phyloP scores from a whole-genome alignment of 441 rosid species.

The Brassica balearica region DNA sequence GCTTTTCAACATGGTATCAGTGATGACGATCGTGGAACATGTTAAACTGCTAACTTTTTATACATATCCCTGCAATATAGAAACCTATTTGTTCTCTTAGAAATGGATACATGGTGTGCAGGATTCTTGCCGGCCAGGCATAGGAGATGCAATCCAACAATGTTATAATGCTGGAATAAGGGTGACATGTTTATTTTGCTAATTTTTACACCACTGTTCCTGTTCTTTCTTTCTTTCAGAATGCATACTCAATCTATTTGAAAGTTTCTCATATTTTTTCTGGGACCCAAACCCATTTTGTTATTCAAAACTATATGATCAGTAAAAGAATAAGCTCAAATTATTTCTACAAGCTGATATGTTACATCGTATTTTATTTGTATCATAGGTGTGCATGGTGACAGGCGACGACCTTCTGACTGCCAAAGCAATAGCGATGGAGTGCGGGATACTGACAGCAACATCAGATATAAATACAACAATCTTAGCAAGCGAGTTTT shows the following conservation, averaged over 20 bases:
- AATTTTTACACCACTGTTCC: not conserved
- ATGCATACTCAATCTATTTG: not conserved
- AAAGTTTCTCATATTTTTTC: not conserved
- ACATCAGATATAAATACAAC: not conserved
- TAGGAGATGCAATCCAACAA: not conserved
- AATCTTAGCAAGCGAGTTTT: not conserved
- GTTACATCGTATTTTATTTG: not conserved
- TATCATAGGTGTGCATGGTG: conserved; percentile 20
- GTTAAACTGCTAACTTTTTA: not conserved
- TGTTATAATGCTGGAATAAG: not conserved
- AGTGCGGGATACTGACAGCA: conserved; percentile 12
- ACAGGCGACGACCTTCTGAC: conserved; percentile 19
- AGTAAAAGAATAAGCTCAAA: not conserved
- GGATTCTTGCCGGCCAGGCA: conserved; percentile 3
- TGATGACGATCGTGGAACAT: not conserved
- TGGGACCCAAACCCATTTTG: not conserved
- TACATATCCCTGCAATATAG: not conserved
- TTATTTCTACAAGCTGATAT: not conserved
- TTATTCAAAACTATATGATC: not conserved
- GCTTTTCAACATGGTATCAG: not conserved
- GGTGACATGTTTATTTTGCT: not conserved
- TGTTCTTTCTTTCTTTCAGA: not conserved
- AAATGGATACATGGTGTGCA: not conserved
- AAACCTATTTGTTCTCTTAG: not conserved
- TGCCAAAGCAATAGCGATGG: conserved; percentile 3